Base-by-base conservation (phyloP, 2,329 filamentous ascomycete genomes). In the Tolypocladium sp. region DNA sequence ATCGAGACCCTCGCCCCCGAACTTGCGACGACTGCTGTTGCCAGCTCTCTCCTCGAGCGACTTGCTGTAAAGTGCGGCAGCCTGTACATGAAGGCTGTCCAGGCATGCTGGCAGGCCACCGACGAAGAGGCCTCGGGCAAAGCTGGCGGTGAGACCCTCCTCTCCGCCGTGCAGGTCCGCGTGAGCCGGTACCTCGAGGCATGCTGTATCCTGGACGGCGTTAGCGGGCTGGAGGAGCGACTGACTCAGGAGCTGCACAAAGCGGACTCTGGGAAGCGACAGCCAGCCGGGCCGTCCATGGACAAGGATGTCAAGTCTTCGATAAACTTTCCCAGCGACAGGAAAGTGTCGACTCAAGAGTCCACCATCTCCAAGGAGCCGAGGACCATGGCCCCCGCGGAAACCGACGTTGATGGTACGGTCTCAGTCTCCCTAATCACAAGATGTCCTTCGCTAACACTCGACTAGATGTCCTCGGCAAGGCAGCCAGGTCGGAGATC, bases 31-130 rank as follows among this genome's bases (percentile, higher is more conserved):
- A 70, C 84, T 15, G 79, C 79, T 67, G 81, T 89, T 33, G 74
- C 82, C 0, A 83, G 86, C 61, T 82, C 86, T 35, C 79, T 84
- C 0, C 73, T 90, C 3, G 79, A 85, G 1, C 82, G 84, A 62
- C 75, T 91, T 2, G 81, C 85, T 0, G 82, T 84, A 4, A 83
- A 84, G 68, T 92, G 89, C 64, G 89, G 89, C 17, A 88, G 84
- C 9, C 78, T 89, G 0, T 93, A 91, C 71, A 87, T 86, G 81
- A 88, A 86, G 67, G 89, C 88, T 0, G 88, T 91, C 2, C 82
- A 89, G 67, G 80, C 83, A 3, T 92, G 89, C 65, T 86, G 88
- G 78, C 79, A 79, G 60, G 86, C 88, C n/a, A 85, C 88, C 2
- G 87, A 91, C 56, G 78, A 83, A 44, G 82, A 85, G 59, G 71